Conservation (phyloP, 2,329 filamentous ascomycete genomes). For the Balansia obtecta region DNA sequence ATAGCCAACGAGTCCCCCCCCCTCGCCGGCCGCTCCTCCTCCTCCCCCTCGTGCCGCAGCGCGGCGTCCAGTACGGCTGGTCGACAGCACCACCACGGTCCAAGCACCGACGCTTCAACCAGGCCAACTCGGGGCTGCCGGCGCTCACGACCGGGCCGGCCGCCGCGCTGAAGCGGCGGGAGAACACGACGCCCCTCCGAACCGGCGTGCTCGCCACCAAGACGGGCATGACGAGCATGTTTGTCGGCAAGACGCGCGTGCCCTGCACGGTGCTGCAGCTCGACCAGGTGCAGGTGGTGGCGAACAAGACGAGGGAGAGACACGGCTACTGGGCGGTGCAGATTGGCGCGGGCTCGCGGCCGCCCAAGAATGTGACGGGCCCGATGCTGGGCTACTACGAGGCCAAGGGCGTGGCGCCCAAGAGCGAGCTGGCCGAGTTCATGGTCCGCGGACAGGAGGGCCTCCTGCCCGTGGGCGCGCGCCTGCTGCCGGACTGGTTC, state of each 20-base stretch:
- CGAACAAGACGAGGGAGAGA: constrained; percentile 65
- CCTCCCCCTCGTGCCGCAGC: constrained; percentile 31
- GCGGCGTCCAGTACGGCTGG: constrained; percentile 49
- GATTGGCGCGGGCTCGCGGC: constrained; percentile 65
- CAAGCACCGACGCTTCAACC: constrained; percentile 50
- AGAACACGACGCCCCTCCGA: constrained; percentile 49
- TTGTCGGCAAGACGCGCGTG: constrained; percentile 64
- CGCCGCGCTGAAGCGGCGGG: constrained; percentile 46
- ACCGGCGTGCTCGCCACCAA: constrained; percentile 79
- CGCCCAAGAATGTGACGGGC: constrained; percentile 64
- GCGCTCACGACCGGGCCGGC: constrained; percentile 44
- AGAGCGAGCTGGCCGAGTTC: constrained; percentile 77
- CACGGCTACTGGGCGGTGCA: constrained; percentile 95
- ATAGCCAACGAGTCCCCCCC: constrained; percentile 16
- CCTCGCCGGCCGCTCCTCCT: constrained; percentile 32
- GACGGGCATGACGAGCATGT: constrained; percentile 92
- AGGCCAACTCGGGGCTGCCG: constrained; percentile 42
- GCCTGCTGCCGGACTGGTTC: constrained; percentile 83
- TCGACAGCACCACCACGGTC: constrained; percentile 38
- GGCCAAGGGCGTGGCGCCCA: constrained; percentile 67
- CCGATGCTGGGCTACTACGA: constrained; percentile 84
- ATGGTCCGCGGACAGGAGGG: constrained; percentile 63
- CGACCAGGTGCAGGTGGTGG: constrained; percentile 81
- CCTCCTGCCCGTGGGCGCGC: constrained; percentile 61
- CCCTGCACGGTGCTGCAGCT: constrained; percentile 89